Conservation (phyloP, 2,329 filamentous ascomycete genomes). For the Beauveria caledonica region DNA sequence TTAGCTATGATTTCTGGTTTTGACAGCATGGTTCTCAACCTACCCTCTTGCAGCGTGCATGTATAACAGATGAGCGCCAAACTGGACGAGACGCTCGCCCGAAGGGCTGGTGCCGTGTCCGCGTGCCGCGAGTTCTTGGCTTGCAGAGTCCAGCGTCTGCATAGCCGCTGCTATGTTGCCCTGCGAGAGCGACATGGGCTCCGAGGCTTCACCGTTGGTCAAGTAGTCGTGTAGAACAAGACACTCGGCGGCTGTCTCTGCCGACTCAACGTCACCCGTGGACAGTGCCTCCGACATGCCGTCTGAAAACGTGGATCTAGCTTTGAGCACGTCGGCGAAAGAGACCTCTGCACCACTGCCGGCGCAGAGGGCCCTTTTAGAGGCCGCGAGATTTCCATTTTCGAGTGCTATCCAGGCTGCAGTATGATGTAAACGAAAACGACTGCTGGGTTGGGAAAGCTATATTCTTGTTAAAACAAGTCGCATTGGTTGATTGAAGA, state of each 20-base stretch:
- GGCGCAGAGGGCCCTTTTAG: conserved; percentile 26
- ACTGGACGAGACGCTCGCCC: conserved; percentile 62
- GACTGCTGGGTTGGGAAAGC: not conserved
- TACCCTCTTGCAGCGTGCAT: conserved; percentile 54
- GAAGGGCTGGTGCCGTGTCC: conserved; percentile 24
- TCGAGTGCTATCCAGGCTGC: conserved; percentile 63
- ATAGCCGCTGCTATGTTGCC: conserved; percentile 49
- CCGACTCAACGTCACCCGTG: conserved; percentile 36
- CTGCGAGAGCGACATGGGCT: conserved; percentile 39
- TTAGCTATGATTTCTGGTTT: not conserved
- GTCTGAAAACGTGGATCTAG: conserved; percentile 40
- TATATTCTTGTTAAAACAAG: not conserved
- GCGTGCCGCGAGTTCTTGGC: conserved; percentile 33
- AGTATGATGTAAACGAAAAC: conserved; percentile 20
- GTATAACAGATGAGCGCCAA: conserved; percentile 56
- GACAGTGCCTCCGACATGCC: conserved; percentile 49
- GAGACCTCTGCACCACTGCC: conserved; percentile 16
- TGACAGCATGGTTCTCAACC: conserved; percentile 16
- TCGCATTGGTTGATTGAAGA: no score
- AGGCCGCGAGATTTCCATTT: not conserved
- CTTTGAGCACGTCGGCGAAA: conserved; percentile 1
- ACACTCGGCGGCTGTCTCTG: conserved; percentile 51
- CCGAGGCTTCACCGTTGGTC: conserved; percentile 30
- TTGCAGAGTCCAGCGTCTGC: conserved; percentile 31
- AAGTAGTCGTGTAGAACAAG: conserved; percentile 62